Evolutionary conservation across 768 basidiomycete genomes (phyloP).

Genomic region (Leccinum subtestaceum): DNA sequence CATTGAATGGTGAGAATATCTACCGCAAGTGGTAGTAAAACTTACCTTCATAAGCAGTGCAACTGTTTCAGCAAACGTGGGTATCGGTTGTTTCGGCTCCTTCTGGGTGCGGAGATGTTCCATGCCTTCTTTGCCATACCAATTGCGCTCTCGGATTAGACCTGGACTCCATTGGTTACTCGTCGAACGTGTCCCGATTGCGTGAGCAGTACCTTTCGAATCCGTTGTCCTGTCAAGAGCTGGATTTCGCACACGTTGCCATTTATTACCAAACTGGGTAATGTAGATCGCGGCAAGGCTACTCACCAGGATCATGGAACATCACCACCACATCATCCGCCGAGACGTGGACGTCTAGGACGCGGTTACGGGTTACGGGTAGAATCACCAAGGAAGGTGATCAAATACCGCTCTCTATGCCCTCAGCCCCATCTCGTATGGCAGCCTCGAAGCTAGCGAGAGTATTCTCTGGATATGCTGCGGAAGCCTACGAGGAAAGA

Average conservation of each 20-base stretch:
- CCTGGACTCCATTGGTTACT: conserved; percentile 39
- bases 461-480: conserved; percentile 89
- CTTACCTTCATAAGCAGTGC: conserved; percentile 73
- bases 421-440: conserved; percentile 92
- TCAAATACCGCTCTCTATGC: conserved; percentile 93
- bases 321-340: conserved; percentile 83
- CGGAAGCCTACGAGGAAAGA: conserved; percentile 64
- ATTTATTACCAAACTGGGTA: conserved; percentile 22
- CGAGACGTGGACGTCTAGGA: conserved; percentile 92
- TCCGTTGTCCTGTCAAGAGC: conserved; percentile 82
- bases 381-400: conserved; percentile 33
- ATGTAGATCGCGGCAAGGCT: conserved; percentile 16
- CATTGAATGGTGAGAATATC: conserved; percentile 3
- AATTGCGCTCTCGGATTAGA: conserved; percentile 65
- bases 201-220: conserved; percentile 48
- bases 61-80: conserved; percentile 85
- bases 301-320: conserved; percentile 89
- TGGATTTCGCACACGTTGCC: conserved; percentile 30
- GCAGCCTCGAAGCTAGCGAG: conserved; percentile 93
- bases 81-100: conserved; percentile 81
- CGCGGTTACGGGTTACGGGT: conserved; percentile 45
- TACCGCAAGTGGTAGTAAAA: conserved; percentile 9
- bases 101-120: conserved; percentile 78
- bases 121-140: conserved; percentile 71
- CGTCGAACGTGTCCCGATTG: conserved; percentile 25